phyloP scores from a whole-genome alignment of 2,329 filamentous ascomycete genomes.

The Xylaria sp. region DNA sequence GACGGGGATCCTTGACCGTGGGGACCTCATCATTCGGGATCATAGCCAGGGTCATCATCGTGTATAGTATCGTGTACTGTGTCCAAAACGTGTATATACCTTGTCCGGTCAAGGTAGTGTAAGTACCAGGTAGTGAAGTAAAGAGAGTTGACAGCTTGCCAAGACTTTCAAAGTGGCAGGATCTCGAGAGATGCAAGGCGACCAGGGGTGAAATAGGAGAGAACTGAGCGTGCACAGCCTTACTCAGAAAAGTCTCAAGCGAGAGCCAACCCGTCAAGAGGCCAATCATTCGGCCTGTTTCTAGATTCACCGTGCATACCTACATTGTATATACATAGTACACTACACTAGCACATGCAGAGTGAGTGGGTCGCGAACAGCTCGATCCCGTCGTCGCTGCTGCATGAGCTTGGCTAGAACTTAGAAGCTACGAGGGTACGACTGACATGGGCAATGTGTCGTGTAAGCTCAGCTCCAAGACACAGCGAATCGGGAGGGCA shows the following conservation, averaged over 20 bases:
- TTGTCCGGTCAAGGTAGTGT: background rate
- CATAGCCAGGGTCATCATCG: slow-evolving; percentile 9
- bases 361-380: slow-evolving; percentile 12
- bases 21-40: background rate
- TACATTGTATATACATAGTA: no score
- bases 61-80: background rate
- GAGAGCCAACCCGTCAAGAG: background rate
- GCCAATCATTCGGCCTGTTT: background rate
- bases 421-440: background rate
- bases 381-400: background rate
- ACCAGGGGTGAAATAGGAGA: slow-evolving; percentile 23
- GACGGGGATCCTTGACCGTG: slow-evolving; percentile 27
- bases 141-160: slow-evolving; percentile 15
- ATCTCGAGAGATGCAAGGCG: slow-evolving; percentile 5
- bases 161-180: slow-evolving; percentile 8
- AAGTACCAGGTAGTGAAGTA: background rate
- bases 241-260: slow-evolving; percentile 19
- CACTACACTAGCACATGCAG: background rate
- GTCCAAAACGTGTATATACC: background rate
- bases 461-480: slow-evolving; percentile 31
- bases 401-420: background rate
- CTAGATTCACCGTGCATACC: slow-evolving; percentile 12
- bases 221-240: slow-evolving; percentile 18
- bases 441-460: slow-evolving; percentile 4
- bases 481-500: slow-evolving; percentile 25